Percentiles rank a stretch among this genome's conserved stretches.
Conservation (phyloP, 768 basidiomycete genomes). For the Pholiota molesta region DNA sequence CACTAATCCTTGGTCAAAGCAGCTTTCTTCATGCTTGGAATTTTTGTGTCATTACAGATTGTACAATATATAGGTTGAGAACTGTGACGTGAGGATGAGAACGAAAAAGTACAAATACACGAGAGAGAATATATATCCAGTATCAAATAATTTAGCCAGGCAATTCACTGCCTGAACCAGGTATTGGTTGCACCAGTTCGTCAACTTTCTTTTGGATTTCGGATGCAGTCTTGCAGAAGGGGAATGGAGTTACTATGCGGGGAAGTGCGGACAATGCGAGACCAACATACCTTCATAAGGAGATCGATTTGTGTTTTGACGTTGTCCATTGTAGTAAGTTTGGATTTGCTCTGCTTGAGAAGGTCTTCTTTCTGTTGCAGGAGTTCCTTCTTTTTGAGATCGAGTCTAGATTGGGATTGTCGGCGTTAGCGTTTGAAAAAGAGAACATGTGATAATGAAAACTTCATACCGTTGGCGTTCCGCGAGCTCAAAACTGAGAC, state of each 20-base stretch:
- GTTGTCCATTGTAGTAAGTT: conserved; percentile 70
- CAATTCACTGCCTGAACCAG: conserved; percentile 21
- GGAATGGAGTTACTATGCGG: conserved; percentile 8
- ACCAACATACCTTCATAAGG: conserved; percentile 63
- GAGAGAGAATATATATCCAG: conserved; percentile 5
- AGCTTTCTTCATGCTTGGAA: conserved; percentile 1
- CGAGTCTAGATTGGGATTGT: conserved; percentile 52
- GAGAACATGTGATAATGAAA: conserved; percentile 13
- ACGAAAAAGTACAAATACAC: conserved; percentile 6
- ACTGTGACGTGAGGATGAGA: conserved; percentile 14
- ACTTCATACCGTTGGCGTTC: conserved; percentile 79
- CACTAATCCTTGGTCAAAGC: neutral
- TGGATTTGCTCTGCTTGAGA: conserved; percentile 78
- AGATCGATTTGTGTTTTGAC: conserved; percentile 79
- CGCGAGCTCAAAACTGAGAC: conserved; percentile 83
- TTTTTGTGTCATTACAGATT: conserved; percentile 28
- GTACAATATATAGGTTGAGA: conserved; percentile 21
- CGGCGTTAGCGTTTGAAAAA: conserved; percentile 2
- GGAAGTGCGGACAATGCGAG: conserved; percentile 3
- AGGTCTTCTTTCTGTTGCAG: conserved; percentile 74
- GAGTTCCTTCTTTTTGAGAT: conserved; percentile 71
- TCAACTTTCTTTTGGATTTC: conserved; percentile 80
- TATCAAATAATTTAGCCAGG: conserved; percentile 12
- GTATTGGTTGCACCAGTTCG: conserved; percentile 58
- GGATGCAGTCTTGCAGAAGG: conserved; percentile 54